Base-by-base conservation (phyloP, 176 grass and related monocot species). In the Phyllostachys edulis region DNA sequence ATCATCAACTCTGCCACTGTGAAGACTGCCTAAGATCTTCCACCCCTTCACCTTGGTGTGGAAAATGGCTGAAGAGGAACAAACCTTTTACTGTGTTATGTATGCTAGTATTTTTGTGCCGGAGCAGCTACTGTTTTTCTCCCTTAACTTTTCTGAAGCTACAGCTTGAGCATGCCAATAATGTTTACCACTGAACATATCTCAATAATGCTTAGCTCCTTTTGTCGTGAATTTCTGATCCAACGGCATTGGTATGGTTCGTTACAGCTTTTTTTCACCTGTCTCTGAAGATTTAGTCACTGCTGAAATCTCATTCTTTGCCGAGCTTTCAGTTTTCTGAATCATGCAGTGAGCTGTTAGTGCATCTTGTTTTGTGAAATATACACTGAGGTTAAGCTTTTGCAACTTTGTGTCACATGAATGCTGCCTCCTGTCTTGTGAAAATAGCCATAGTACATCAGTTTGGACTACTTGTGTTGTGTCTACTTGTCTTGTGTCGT, bases 1-100 rank as follows among this genome's bases (percentile, higher is more conserved):
- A 97, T 97, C 89, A 97, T 97, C 92, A 97, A 94, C 61, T 41
- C 92, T 0, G 92, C 89, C 79, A 80, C 85, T 0, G 89, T 88
- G 84, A 91, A 94, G 89, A 94, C 95, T 1, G 85, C 92, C 41
- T 94, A 83, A 91, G 71, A 3, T 72, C 21, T 50, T 71, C 15
- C 7, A 26, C 1, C 27, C 11, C 32, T 63, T 23, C 61, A 32
- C 32, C 52, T 69, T 0, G 54, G 8, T 6, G 55, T 15, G 24
- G 56, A 71, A 37, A 45, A 82, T 6, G 5, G 42, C 32, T 20
- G 18, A 61, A 69, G 80, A 75, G 24, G 75, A 87, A 52, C 32
- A 23, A 40, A 21, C 51, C 37, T 67, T 60, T 54, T 68, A 34
- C 47, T 74, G 56, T 87, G 84, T 17, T 76, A 27, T 78, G 55